Conservation (phyloP, 1,284 basidiomycete genomes). For the Apiotrichum veenhuisii region DNA sequence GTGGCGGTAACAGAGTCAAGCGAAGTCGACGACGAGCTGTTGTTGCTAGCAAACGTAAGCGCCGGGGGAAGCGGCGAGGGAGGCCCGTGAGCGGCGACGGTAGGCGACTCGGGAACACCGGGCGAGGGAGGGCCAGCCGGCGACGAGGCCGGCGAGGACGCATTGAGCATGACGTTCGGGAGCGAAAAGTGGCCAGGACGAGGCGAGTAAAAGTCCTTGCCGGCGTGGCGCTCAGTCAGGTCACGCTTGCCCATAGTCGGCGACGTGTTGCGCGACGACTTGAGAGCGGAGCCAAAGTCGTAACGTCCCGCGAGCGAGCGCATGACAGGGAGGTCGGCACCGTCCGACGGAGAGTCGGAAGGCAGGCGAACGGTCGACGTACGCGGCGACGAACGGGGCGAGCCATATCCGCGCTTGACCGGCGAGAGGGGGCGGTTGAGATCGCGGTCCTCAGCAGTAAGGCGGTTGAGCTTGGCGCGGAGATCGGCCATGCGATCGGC, state of each 20-base stretch:
- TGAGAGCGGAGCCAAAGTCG: conserved; percentile 55
- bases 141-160: conserved; percentile 1
- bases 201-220: conserved; percentile 45
- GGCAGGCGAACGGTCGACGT: conserved; percentile 31
- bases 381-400: conserved; percentile 3
- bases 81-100: conserved; percentile 12
- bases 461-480: conserved; percentile 51
- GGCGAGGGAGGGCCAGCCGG: conserved; percentile 7
- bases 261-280: conserved; percentile 38
- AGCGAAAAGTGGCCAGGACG: conserved; percentile 23
- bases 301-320: conserved; percentile 47
- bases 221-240: conserved; percentile 23
- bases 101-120: background rate
- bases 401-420: conserved; percentile 19
- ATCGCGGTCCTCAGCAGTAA: conserved; percentile 50
- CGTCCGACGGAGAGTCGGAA: conserved; percentile 14
- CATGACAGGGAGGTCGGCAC: conserved; percentile 1
- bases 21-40: conserved; percentile 12
- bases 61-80: conserved; percentile 1
- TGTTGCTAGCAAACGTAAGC: conserved; percentile 9
- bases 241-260: conserved; percentile 5
- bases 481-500: conserved; percentile 50
- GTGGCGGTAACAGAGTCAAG: conserved; percentile 9
- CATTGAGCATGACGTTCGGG: conserved; percentile 4
- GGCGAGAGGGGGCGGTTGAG: conserved; percentile 10